phyloP scores from a whole-genome alignment of 1,284 basidiomycete species.

The Pascua guehoae region DNA sequence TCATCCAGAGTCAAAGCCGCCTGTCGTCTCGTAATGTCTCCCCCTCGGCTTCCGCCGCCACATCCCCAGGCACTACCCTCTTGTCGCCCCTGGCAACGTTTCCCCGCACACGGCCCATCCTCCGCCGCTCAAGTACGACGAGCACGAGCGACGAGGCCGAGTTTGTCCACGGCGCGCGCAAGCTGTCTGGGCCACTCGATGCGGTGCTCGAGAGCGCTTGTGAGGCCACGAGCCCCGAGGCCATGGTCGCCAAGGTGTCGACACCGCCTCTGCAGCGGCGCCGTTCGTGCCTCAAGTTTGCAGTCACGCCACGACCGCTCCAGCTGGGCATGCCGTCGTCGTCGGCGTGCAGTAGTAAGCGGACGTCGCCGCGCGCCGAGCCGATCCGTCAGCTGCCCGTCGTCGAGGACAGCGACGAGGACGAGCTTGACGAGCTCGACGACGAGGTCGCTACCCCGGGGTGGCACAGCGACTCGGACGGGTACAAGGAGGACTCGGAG shows the following conservation, averaged over 20 bases:
- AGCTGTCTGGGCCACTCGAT: too few species aligned
- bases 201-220: background rate
- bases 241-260: background rate
- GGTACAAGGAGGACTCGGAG: slow-evolving; percentile 23
- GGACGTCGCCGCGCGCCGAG: slow-evolving; percentile 2
- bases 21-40: background rate
- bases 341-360: background rate
- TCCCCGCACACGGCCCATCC: slow-evolving; percentile 6
- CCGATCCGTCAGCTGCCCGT: too few species aligned
- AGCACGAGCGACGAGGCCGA: background rate
- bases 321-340: slow-evolving; percentile 3
- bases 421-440: slow-evolving; percentile 10
- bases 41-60: background rate
- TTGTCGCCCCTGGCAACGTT: background rate
- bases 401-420: too few species aligned
- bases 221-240: background rate
- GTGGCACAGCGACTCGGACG: slow-evolving; percentile 12
- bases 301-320: slow-evolving; percentile 18
- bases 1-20: slow-evolving; percentile 16
- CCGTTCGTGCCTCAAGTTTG: slow-evolving; percentile 22
- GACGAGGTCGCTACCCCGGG: slow-evolving; percentile 10
- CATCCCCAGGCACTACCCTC: background rate
- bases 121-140: slow-evolving; percentile 10
- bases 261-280: background rate
- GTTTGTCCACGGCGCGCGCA: background rate